phyloP scores from a whole-genome alignment of 2,329 filamentous ascomycete genomes.

The Alternaria sp. region DNA sequence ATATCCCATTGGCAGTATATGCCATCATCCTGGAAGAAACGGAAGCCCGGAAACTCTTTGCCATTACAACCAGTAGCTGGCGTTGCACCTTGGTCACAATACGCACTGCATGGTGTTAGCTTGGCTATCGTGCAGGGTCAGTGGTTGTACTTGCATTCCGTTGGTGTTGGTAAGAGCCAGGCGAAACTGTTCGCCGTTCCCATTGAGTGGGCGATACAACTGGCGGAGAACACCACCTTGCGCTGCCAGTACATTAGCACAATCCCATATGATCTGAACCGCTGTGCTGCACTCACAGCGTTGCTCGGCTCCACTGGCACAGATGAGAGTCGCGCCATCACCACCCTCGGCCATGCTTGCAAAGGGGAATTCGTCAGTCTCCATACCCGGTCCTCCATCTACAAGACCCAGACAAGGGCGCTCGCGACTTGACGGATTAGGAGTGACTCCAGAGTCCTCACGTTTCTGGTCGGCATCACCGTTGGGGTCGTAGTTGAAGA shows the following conservation, averaged over 20 bases:
- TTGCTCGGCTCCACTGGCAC: background rate
- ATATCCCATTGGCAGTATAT: background rate
- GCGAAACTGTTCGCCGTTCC: background rate
- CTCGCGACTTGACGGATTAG: background rate
- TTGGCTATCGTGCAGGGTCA: background rate
- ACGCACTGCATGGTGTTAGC: background rate
- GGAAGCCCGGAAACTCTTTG: background rate
- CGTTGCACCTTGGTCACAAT: background rate
- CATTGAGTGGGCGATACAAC: background rate
- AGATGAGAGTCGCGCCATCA: background rate
- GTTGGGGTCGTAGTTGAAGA: background rate
- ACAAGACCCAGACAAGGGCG: background rate
- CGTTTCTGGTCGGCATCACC: background rate
- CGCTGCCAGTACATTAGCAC: background rate
- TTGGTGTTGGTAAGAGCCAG: background rate
- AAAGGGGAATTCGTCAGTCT: background rate
- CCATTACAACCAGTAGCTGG: background rate
- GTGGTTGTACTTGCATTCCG: background rate
- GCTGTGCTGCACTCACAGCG: background rate
- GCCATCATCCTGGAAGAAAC: background rate
- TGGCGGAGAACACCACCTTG: background rate
- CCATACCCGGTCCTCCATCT: background rate
- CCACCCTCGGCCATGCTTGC: background rate
- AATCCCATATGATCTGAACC: rapidly evolving
- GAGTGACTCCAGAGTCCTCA: background rate